A percentile compares a stretch with the other conserved stretches of the same genome.
Conservation (phyloP, 306 rosid genomes). For the Vigna trinervia region DNA sequence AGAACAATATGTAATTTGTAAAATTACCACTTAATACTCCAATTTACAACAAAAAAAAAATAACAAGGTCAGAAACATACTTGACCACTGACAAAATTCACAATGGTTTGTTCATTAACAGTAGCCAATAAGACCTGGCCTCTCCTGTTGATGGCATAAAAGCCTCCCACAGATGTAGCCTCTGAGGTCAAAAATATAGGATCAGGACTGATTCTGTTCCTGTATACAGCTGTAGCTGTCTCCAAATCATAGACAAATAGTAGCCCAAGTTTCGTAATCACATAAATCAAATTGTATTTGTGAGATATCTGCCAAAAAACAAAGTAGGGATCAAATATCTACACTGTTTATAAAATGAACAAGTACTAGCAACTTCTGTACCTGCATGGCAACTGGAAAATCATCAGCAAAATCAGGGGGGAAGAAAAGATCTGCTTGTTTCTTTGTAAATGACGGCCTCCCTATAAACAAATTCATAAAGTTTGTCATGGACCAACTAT, state of each 20-base stretch:
- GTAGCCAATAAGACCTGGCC: constrained; percentile 99
- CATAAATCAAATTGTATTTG: constrained; percentile 92
- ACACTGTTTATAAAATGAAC: constrained; percentile 14
- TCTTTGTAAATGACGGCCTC: constrained; percentile 93
- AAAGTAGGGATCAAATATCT: constrained; percentile 40
- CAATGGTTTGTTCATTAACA: constrained; percentile 95
- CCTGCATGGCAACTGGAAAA: constrained; percentile 99
- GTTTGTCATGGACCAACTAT: constrained; percentile 12
- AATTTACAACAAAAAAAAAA: constrained; percentile 27
- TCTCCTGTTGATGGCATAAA: constrained; percentile 94
- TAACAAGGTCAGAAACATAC: constrained; percentile 54
- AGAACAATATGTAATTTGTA: constrained; percentile 32
- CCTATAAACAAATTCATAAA: constrained; percentile 62
- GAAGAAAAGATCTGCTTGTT: constrained; percentile 99
- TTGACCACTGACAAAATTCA: constrained; percentile 96
- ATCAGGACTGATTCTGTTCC: constrained; percentile 99
- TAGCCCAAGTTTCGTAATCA: constrained; percentile 98
- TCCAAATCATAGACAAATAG: constrained; percentile 97
- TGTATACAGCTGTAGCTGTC: constrained; percentile 97
- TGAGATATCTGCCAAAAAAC: constrained; percentile 83
- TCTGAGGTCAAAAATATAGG: constrained; percentile 98
- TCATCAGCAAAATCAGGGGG: constrained; percentile 99
- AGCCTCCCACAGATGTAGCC: constrained; percentile 92
- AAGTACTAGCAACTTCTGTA: constrained; percentile 46
- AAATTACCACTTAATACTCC: constrained; percentile 10